A percentile compares a stretch with the other conserved stretches of the same genome.
Conservation (phyloP, 176 grass and related monocot genomes). For the Olyra latifolia region DNA sequence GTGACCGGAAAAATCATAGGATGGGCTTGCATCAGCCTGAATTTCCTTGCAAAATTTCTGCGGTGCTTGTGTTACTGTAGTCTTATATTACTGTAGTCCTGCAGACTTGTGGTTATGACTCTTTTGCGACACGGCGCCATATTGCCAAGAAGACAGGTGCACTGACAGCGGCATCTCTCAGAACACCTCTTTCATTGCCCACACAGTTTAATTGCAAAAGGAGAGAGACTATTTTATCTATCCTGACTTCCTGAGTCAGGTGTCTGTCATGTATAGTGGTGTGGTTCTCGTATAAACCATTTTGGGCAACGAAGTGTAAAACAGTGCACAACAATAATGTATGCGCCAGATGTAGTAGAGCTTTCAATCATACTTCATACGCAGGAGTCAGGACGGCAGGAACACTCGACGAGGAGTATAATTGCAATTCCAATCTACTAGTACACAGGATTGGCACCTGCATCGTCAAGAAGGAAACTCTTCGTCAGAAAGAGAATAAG, state of each 20-base stretch:
- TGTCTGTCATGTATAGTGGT: background rate
- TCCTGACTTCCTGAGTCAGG: background rate
- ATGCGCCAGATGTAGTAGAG: background rate
- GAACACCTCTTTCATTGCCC: background rate
- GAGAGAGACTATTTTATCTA: background rate
- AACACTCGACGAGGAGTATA: background rate
- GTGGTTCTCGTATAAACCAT: background rate
- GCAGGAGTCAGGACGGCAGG: too few relatives aligned
- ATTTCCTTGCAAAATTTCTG: slow-evolving; percentile 1
- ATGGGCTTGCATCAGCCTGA: background rate
- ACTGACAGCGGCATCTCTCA: slow-evolving; percentile 1
- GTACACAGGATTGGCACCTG: too few relatives aligned
- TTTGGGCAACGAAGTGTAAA: background rate
- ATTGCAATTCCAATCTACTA: background rate
- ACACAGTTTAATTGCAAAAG: background rate
- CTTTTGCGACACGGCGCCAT: background rate
- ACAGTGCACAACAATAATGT: background rate
- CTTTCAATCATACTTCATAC: slow-evolving; percentile 12
- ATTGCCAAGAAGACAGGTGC: slow-evolving; percentile 3
- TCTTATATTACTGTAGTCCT: too few relatives aligned
- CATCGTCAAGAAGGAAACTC: background rate
- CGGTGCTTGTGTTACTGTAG: background rate
- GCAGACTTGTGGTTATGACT: too few relatives aligned
- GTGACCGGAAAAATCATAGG: background rate
- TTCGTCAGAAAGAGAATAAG: background rate